These are phyloP conservation scores for Colletotrichum sp. DNA, from an alignment of 2,329 filamentous ascomycete genomes.

Conservation along the genomic window DNA sequence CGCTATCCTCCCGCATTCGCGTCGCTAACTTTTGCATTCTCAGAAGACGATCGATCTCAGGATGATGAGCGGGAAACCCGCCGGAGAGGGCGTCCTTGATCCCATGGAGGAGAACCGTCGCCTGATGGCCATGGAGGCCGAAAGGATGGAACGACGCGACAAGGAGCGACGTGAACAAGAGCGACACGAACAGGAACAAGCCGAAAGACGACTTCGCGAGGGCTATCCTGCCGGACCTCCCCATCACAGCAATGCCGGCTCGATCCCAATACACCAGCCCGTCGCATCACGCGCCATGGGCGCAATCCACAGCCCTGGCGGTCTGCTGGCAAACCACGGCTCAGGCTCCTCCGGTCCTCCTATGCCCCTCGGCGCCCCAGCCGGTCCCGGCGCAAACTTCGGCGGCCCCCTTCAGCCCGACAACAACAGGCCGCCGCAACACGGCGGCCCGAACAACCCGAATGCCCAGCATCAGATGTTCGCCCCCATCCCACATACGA, in stretches of 20 bases:
- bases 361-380: slow-evolving; percentile 57
- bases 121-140: slow-evolving; percentile 30
- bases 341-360: slow-evolving; percentile 62
- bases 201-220: slow-evolving; percentile 67
- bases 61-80: slow-evolving; percentile 23
- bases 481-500: slow-evolving; percentile 55
- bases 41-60: slow-evolving; percentile 17
- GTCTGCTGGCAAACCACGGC: slow-evolving; percentile 78
- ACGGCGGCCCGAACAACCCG: slow-evolving; percentile 52
- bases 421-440: slow-evolving; percentile 54
- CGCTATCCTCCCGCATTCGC: background rate
- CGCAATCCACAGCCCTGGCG: slow-evolving; percentile 91
- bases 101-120: slow-evolving; percentile 16
- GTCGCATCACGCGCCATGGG: slow-evolving; percentile 82
- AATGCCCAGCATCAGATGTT: slow-evolving; percentile 62
- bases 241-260: slow-evolving; percentile 86
- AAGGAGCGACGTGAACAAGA: slow-evolving; percentile 26
- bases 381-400: slow-evolving; percentile 56
- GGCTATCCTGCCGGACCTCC: slow-evolving; percentile 70
- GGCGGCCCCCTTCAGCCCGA: slow-evolving; percentile 61
- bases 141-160: slow-evolving; percentile 58
- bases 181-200: slow-evolving; percentile 69
- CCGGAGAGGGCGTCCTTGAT: slow-evolving; percentile 8
- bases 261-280: slow-evolving; percentile 92
- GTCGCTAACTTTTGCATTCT: background rate